phyloP scores from a whole-genome alignment of 495 filamentous ascomycete species.

The Daldinia vernicosa region DNA sequence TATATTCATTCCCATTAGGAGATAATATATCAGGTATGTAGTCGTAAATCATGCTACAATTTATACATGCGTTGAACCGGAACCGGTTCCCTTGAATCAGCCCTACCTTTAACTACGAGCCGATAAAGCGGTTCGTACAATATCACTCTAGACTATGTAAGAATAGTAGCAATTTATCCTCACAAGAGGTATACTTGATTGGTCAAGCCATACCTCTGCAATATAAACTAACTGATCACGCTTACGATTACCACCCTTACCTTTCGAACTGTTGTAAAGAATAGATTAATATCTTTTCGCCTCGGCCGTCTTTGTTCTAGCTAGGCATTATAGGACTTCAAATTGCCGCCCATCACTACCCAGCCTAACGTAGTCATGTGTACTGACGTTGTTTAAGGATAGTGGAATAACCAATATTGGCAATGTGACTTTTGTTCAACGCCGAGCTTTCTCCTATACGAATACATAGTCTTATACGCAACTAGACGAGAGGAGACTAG shows the following conservation, averaged over 20 bases:
- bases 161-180: no score
- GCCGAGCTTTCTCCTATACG: slow-evolving; percentile 30
- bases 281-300: not conserved
- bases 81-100: not conserved
- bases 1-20: not conserved
- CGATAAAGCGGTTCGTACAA: not conserved
- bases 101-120: not conserved
- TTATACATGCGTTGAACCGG: not conserved
- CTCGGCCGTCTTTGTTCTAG: not conserved
- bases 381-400: not conserved
- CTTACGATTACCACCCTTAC: not conserved
- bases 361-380: not conserved
- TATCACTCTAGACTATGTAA: not conserved
- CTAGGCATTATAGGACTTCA: not conserved
- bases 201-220: not conserved
- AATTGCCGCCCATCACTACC: not conserved
- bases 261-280: not conserved
- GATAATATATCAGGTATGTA: not conserved
- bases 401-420: not conserved
- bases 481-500: not conserved
- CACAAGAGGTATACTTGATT: no score
- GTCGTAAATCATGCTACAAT: not conserved
- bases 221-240: not conserved
- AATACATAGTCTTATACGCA: slow-evolving; percentile 3
- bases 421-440: slow-evolving; percentile 1